Base-by-base conservation (phyloP, 495 filamentous ascomycete species). In the Evernia prunastri region DNA sequence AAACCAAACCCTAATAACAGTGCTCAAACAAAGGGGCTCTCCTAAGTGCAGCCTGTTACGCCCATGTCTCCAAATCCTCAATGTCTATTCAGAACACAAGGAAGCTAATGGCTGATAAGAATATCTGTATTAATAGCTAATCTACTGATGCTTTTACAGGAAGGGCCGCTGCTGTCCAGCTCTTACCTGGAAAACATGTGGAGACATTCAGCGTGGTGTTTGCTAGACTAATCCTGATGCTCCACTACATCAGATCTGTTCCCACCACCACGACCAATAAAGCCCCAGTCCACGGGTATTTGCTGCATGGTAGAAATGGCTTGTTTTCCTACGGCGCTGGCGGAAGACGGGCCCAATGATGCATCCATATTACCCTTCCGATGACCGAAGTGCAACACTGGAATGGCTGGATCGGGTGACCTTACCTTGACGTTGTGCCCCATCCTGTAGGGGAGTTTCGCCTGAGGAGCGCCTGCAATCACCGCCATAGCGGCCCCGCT, bases 401-500 rank as follows among this genome's bases (percentile, higher is more conserved):
- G 36, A 12, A 6, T 37, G 36, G 36, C 36, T 37, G 36, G 7
- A 37, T 37, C 7, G 12, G 36, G 12, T 37, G 36, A 37, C 6
- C 36, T 37, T 37, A 6, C 36, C 36, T 37, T 37, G 36, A 12
- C 36, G 12, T 7, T 12, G 7, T 6, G 40, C 40, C 15, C 15
- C 17, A 11, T 37, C 15, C 10, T 18, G 40, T 43, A 11, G 10
- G 43, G 43, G 4, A n/a, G 9, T 23, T 45, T 45, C 39, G 2
- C 6, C 3, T 42, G 39, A 2, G 39, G 17, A 81, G 75, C 5
- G 77, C 75, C 64, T 82, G 27, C 79, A 72, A 84, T 81, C 25
- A 86, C 68, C 2, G 74, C 69, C 18, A 78, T 78, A 0, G 81
- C 79, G 7, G 80, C 77, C 8, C 75, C 72, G 60, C 81, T 67